Evolutionary conservation across 2,329 filamentous ascomycete species (phyloP).

Genomic region (Calonectria pteridis): DNA sequence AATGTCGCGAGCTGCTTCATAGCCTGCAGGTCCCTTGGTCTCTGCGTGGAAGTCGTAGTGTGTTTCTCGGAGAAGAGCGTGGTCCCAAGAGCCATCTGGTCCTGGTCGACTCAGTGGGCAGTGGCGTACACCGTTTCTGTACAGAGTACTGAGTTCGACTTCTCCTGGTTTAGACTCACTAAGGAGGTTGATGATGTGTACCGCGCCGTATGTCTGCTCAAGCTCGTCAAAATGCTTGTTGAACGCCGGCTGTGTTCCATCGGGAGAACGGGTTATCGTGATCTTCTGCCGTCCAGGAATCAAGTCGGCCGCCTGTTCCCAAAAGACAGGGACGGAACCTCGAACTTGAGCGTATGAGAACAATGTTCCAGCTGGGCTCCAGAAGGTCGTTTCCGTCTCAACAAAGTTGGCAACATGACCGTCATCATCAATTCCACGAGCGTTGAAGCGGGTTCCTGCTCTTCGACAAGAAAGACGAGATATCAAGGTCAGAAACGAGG

Average conservation of each 20-base stretch:
- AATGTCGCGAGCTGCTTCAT: constrained; percentile 91
- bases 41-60: constrained; percentile 98
- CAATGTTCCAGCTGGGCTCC: constrained; percentile 80
- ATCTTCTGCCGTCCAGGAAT: constrained; percentile 96
- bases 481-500: constrained; percentile 88
- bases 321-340: constrained; percentile 95
- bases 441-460: constrained; percentile 95
- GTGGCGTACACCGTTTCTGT: constrained; percentile 80
- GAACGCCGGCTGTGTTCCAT: constrained; percentile 94
- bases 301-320: constrained; percentile 92
- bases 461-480: constrained; percentile 91
- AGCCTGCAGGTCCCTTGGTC: constrained; percentile 86
- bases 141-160: constrained; percentile 83
- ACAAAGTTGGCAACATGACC: constrained; percentile 98
- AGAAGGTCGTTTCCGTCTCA: constrained; percentile 95
- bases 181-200: constrained; percentile 95
- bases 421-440: constrained; percentile 97
- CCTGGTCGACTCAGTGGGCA: constrained; percentile 76
- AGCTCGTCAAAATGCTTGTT: constrained; percentile 94
- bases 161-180: constrained; percentile 90
- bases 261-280: constrained; percentile 85
- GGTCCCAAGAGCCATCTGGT: constrained; percentile 70
- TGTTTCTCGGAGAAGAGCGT: constrained; percentile 81
- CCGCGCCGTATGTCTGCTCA: constrained; percentile 86
- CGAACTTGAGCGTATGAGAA: constrained; percentile 96